phyloP scores from a whole-genome alignment of 257 asterid genomes.

The Solanum medicagineum region DNA sequence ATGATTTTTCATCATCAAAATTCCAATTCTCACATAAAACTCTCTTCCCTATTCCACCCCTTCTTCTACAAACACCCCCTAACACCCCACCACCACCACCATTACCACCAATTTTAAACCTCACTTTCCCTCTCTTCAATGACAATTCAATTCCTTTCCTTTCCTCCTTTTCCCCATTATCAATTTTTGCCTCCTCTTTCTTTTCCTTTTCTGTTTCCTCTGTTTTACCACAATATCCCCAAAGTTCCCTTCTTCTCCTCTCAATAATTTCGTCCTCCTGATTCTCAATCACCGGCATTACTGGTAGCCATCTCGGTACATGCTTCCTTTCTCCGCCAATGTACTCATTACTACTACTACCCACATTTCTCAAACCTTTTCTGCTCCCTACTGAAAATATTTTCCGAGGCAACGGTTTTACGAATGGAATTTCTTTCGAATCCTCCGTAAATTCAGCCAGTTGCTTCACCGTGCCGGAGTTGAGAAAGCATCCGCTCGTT shows the following conservation, averaged over 20 bases:
- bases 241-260: neutral
- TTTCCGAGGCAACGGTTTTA: slow-evolving; percentile 22
- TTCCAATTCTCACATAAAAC: slow-evolving; percentile 9
- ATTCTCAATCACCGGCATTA: slow-evolving; percentile 14
- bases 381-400: neutral
- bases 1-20: neutral
- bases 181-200: neutral
- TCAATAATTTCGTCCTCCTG: neutral
- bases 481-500: neutral
- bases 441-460: slow-evolving; percentile 15
- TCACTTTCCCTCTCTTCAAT: slow-evolving; percentile 16
- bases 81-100: slow-evolving; percentile 1
- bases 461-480: slow-evolving; percentile 20
- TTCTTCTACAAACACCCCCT: slow-evolving; percentile 1
- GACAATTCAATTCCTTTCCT: slow-evolving; percentile 1
- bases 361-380: neutral
- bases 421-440: slow-evolving; percentile 35
- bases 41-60: slow-evolving; percentile 28
- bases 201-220: neutral
- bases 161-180: neutral
- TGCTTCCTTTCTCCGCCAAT: slow-evolving; percentile 14
- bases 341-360: neutral
- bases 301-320: slow-evolving; percentile 47
- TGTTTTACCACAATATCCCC: slow-evolving; percentile 11
- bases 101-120: slow-evolving; percentile 11